Percentiles rank a stretch among this genome's conserved stretches.
Conservation (phyloP, 2,329 filamentous ascomycete species). For the Penicillium sp. region DNA sequence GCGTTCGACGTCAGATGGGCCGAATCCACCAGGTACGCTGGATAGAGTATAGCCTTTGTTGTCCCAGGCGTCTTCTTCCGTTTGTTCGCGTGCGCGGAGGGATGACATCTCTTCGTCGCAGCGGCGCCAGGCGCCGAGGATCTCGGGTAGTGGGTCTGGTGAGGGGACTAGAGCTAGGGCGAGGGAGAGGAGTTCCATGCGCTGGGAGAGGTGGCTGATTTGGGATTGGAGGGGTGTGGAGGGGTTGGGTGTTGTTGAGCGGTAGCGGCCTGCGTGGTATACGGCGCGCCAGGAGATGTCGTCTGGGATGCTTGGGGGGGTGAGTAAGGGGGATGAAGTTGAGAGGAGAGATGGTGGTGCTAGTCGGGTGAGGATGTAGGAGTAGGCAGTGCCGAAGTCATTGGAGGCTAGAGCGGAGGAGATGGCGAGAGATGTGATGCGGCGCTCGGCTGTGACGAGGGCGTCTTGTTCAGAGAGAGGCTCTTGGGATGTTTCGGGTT, state of each 20-base stretch:
- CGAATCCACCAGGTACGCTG: conserved; percentile 44
- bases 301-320: conserved; percentile 40
- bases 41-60: conserved; percentile 47
- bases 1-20: conserved; percentile 41
- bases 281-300: conserved; percentile 63
- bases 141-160: conserved; percentile 54
- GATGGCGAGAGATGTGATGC: conserved; percentile 46
- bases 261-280: conserved; percentile 57
- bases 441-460: conserved; percentile 41
- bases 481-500: conserved; percentile 7
- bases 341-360: conserved; percentile 34
- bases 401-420: conserved; percentile 42
- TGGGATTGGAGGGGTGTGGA: conserved; percentile 36
- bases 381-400: conserved; percentile 60
- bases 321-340: conserved; percentile 23
- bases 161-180: conserved; percentile 58
- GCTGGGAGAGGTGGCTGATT: conserved; percentile 56
- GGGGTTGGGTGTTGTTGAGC: conserved; percentile 30
- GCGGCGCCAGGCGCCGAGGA: conserved; percentile 59
- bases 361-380: conserved; percentile 60
- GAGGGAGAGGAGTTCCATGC: conserved; percentile 61
- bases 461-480: conserved; percentile 25
- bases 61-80: conserved; percentile 57
- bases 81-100: conserved; percentile 51
- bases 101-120: conserved; percentile 58